Evolutionary conservation across 2,329 filamentous ascomycete genomes (phyloP), one percentile per base, ranked within the genome.

Genomic region (Colletotrichum limetticola): DNA sequence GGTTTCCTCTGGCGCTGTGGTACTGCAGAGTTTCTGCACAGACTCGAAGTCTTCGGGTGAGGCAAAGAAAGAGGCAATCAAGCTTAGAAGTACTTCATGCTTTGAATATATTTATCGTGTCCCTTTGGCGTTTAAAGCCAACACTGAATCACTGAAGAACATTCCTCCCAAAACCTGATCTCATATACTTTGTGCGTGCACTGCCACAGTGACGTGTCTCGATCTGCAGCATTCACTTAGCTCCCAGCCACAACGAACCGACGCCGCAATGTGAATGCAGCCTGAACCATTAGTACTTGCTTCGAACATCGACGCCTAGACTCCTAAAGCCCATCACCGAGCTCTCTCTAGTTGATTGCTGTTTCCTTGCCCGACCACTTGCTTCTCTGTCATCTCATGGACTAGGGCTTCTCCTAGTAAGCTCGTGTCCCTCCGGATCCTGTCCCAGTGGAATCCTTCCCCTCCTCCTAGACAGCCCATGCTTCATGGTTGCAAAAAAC

Each of bases 371-470:
- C 19, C 42, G 19, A n/a, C 19, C 19, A 3, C 7, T 49, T 7
- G 16, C 3, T 42, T n/a, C 19, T 22, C 7, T 19, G 1, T 9
- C 14, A 14, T 32, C 12, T 66, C 49, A 37, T 1, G 49, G 22
- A 28, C 57, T 67, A 5, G 26, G 9, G 11, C 37, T 52, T 8
- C 63, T 49, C 3, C 12, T 16, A 35, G 56, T 19, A 4, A 73
- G 71, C 56, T 71, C 71, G 6, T 59, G 71, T 32, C 66, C 67
- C 16, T 71, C 68, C 0, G 24, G 14, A 1, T 37, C 8, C 26
- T 53, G 46, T 19, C 57, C 57, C 42, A 67, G 32, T 1, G 62
- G 42, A 3, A 74, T 7, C 2, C 42, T 72, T 5, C 68, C 68
- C 8, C 26, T 24, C 9, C 28, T 64, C 32, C 5, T 55, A 3